Evolutionary conservation across 1,284 basidiomycete genomes (phyloP).

Genomic region (Fomes fomentarius): DNA sequence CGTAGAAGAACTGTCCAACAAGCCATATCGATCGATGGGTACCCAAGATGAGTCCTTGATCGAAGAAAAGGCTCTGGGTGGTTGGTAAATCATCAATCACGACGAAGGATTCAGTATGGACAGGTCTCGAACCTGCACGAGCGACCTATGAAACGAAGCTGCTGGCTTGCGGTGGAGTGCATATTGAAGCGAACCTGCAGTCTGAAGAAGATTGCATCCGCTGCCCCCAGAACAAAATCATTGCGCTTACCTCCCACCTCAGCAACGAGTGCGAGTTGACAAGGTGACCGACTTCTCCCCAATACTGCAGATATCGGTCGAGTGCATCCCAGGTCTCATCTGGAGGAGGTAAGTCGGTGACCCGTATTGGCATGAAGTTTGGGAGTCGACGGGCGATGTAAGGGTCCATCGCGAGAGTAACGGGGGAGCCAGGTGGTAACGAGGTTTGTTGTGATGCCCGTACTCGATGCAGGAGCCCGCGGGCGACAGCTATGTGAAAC

Average conservation of each 20-base stretch:
- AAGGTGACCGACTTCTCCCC: conserved; percentile 56
- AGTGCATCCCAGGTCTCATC: conserved; percentile 58
- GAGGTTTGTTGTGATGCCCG: conserved; percentile 39
- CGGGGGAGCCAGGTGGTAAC: conserved; percentile 50
- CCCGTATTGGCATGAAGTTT: conserved; percentile 74
- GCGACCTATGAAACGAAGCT: conserved; percentile 62
- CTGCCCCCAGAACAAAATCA: not conserved
- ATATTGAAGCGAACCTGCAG: conserved; percentile 50
- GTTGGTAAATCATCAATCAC: too few species aligned
- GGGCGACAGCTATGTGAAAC: conserved; percentile 43
- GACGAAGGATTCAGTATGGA: too few species aligned
- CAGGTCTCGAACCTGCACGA: conserved; percentile 64
- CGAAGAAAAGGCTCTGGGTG: conserved; percentile 66
- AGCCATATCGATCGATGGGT: conserved; percentile 56
- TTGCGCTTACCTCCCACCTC: conserved; percentile 61
- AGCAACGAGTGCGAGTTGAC: conserved; percentile 47
- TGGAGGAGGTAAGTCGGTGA: conserved; percentile 55
- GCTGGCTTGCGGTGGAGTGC: conserved; percentile 45
- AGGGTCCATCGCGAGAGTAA: conserved; percentile 67
- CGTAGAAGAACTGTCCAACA: conserved; percentile 67
- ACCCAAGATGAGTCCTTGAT: conserved; percentile 58
- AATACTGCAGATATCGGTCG: conserved; percentile 53
- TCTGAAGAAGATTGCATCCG: conserved; percentile 35
- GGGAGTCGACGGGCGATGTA: conserved; percentile 70
- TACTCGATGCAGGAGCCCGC: conserved; percentile 46